phyloP scores from a whole-genome alignment of 2,329 filamentous ascomycete species.

The Fusarium austroafricanum region DNA sequence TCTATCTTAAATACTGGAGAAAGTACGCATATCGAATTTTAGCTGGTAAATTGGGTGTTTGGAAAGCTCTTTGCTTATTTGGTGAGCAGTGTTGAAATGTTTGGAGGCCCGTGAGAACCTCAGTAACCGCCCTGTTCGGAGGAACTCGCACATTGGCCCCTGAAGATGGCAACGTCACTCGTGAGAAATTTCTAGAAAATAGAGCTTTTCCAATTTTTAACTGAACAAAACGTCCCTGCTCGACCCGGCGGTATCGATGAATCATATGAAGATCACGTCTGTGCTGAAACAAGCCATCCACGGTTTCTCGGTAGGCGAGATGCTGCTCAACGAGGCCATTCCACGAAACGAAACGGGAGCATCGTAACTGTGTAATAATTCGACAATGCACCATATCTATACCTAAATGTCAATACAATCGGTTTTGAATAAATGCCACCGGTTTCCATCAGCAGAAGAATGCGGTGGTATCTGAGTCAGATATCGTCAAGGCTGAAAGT shows the following conservation, averaged over 20 bases:
- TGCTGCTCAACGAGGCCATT: conserved; percentile 5
- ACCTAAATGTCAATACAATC: background rate
- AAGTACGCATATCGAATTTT: background rate
- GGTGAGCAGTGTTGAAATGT: conserved; percentile 2
- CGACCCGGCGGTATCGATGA: background rate
- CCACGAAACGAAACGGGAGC: background rate
- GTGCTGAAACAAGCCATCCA: conserved; percentile 9
- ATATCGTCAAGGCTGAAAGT: conserved; percentile 30
- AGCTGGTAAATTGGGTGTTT: background rate
- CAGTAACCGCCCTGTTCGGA: conserved; percentile 24
- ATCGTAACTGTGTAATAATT: conserved; percentile 17
- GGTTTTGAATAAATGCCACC: background rate
- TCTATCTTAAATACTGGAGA: background rate
- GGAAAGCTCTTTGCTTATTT: background rate
- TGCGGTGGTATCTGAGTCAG: conserved; percentile 36
- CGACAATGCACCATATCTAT: background rate
- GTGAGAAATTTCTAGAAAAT: background rate
- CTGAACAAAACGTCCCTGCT: no score
- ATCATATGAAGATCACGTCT: conserved; percentile 3
- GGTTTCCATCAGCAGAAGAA: background rate
- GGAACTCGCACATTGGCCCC: conserved; percentile 24
- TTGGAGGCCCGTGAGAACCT: conserved; percentile 24
- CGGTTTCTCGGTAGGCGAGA: conserved; percentile 10
- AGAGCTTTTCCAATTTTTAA: background rate
- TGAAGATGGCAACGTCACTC: conserved; percentile 20